Percentiles rank a stretch among this genome's conserved stretches.
Conservation (phyloP, 2,329 filamentous ascomycete genomes). For the Fusarium zealandicum region DNA sequence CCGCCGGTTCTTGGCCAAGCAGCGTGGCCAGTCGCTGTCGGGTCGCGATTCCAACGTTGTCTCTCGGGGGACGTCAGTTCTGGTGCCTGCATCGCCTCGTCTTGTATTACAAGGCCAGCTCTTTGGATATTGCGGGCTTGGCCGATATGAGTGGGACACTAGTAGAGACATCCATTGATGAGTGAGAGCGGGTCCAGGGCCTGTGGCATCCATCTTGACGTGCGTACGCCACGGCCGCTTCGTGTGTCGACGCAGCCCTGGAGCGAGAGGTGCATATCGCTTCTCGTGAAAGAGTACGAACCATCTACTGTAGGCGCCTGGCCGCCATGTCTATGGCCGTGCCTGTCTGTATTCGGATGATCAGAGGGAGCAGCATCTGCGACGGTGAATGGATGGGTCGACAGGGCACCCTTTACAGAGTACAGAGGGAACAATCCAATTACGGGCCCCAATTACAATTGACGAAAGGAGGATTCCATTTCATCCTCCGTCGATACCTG, state of each 20-base stretch:
- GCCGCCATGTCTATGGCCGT: conserved; percentile 8
- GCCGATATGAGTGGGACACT: conserved; percentile 13
- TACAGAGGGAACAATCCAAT: too few species aligned
- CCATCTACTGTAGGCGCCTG: conserved; percentile 8
- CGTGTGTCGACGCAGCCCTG: conserved; percentile 22
- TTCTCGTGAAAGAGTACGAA: background rate
- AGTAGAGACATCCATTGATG: conserved; percentile 14
- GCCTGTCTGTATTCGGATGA: background rate
- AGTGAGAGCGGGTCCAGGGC: conserved; percentile 9
- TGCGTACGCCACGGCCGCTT: conserved; percentile 26
- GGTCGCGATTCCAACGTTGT: background rate
- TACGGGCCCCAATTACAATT: background rate
- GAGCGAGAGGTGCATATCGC: conserved; percentile 3
- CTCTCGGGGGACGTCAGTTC: conserved; percentile 4
- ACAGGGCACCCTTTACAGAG: conserved; percentile 1
- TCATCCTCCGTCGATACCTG: background rate
- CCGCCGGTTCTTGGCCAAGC: conserved; percentile 16
- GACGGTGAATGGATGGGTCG: conserved; percentile 9
- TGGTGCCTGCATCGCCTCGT: conserved; percentile 2
- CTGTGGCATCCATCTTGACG: conserved; percentile 15
- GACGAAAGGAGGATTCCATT: background rate
- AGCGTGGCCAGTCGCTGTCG: background rate
- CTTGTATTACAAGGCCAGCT: conserved; percentile 3
- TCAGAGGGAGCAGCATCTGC: conserved; percentile 16
- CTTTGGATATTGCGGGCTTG: conserved; percentile 13